phyloP scores from a whole-genome alignment of 106 monocot species.

The Allium fistulosum region DNA sequence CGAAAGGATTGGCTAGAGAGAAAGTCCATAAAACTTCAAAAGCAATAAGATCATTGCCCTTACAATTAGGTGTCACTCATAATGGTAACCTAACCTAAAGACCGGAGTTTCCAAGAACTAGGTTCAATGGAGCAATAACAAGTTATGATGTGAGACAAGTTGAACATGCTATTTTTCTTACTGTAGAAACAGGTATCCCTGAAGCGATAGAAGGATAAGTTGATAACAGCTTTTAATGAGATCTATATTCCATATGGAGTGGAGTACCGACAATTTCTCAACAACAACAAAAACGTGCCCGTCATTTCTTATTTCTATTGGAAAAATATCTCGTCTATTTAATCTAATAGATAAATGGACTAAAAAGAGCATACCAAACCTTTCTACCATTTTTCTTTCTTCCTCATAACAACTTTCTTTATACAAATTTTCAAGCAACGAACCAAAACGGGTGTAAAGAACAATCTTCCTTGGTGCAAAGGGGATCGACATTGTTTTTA shows the following conservation, averaged over 20 bases:
- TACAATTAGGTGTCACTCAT: neutral
- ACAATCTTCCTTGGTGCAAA: no score
- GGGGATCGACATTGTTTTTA: no score
- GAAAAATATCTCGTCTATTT: no score
- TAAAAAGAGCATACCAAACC: no score
- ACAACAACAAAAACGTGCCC: no score
- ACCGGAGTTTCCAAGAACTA: neutral
- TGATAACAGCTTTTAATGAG: neutral
- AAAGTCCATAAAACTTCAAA: neutral
- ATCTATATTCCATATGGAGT: conserved; percentile 2
- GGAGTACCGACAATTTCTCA: neutral
- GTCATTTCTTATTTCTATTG: no score
- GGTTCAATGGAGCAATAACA: neutral
- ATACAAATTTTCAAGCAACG: no score
- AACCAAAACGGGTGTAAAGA: no score
- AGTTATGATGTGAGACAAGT: neutral
- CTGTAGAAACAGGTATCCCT: no score
- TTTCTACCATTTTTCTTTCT: no score
- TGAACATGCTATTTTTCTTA: neutral
- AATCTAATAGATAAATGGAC: no score
- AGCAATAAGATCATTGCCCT: neutral
- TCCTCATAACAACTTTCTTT: no score
- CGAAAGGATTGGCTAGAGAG: neutral
- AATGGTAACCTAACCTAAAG: neutral
- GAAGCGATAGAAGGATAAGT: neutral